Evolutionary conservation across 805 yeast species (phyloP).

Genomic region (Clavispora asparagi): DNA sequence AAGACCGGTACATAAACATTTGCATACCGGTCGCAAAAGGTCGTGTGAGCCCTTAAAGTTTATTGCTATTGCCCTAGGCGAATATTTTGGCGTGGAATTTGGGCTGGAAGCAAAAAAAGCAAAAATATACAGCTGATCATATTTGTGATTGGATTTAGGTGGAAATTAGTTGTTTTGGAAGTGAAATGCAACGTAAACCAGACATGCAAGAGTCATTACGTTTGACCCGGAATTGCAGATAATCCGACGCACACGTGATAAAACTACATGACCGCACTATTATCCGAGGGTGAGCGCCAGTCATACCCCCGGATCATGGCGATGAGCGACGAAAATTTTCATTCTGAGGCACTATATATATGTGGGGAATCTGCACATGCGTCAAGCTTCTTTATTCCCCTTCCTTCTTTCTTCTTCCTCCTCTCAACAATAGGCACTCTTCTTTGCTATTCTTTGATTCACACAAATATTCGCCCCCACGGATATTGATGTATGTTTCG

Average conservation of each 20-base stretch:
- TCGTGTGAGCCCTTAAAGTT: background rate
- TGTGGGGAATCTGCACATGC: slow-evolving; percentile 7
- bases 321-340: slow-evolving; percentile 4
- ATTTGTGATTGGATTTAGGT: too few relatives aligned
- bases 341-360: slow-evolving; percentile 7
- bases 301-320: slow-evolving; percentile 1
- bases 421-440: slow-evolving; percentile 28
- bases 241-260: background rate
- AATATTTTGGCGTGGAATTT: too few relatives aligned
- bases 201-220: slow-evolving; percentile 12
- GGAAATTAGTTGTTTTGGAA: too few relatives aligned
- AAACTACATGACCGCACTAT: background rate
- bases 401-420: slow-evolving; percentile 27
- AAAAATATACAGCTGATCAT: too few relatives aligned
- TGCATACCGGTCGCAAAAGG: background rate
- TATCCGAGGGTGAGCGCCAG: background rate
- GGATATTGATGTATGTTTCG: slow-evolving; percentile 13
- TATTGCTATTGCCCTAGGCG: too few relatives aligned
- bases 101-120: background rate
- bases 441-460: slow-evolving; percentile 18
- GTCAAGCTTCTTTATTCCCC: slow-evolving; percentile 5
- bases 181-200: background rate
- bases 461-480: slow-evolving; percentile 8
- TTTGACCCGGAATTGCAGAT: slow-evolving; percentile 5
- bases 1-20: slow-evolving; percentile 17